Percentiles rank a stretch among this genome's conserved stretches.
These are phyloP conservation scores for Viola pubescens DNA, from an alignment of 441 rosid species.

Conservation along the genomic window DNA sequence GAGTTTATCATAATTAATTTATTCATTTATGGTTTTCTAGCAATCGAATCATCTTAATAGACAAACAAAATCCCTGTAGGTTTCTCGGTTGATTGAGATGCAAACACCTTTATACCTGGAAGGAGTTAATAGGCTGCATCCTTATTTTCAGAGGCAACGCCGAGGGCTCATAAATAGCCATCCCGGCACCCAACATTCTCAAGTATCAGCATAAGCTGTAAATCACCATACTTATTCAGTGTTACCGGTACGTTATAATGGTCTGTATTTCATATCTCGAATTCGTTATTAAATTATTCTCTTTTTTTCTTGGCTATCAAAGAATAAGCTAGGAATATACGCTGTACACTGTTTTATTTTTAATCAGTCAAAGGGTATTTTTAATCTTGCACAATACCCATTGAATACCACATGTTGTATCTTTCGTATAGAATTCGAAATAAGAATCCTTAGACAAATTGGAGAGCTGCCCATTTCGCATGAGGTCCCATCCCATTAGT, in stretches of 20 bases:
- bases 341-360: not conserved
- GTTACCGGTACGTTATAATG: not conserved
- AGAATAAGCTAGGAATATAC: not conserved
- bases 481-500: too few species aligned
- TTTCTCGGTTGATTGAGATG: conserved; percentile 82
- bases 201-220: conserved; percentile 6
- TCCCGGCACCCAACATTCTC: conserved; percentile 12
- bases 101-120: conserved; percentile 78
- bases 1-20: too few species aligned
- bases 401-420: too few species aligned
- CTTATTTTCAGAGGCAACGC: conserved; percentile 42
- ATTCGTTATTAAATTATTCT: not conserved
- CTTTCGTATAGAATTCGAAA: too few species aligned
- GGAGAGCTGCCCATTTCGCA: too few species aligned
- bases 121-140: conserved; percentile 58
- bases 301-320: not conserved
- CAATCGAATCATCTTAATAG: too few species aligned
- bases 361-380: not conserved
- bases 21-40: too few species aligned
- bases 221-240: conserved; percentile 1
- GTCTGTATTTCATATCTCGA: not conserved
- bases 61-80: conserved; percentile 28
- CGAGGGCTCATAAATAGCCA: conserved; percentile 12
- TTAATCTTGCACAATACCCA: too few species aligned
- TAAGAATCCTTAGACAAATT: too few species aligned